Conservation (phyloP, 768 basidiomycete genomes). For the Sporobolomyces roseus region DNA sequence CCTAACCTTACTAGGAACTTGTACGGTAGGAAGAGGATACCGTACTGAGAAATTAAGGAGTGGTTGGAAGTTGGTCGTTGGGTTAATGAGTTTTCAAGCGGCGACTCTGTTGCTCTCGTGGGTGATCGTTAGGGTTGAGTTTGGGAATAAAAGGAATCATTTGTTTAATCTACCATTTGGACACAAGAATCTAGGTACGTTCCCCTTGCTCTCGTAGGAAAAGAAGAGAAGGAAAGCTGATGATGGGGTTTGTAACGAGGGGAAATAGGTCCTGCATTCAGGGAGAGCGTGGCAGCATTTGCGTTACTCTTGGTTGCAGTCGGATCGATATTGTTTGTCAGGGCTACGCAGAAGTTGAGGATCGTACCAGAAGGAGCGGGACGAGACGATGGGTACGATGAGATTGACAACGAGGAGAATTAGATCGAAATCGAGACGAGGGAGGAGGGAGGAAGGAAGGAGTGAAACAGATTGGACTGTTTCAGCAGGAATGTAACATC, state of each 20-base stretch:
- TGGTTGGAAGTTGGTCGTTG: constrained; percentile 31
- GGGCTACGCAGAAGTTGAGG: constrained; percentile 8
- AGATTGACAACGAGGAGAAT: constrained; percentile 5
- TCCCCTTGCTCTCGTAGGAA: background rate
- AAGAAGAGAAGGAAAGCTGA: background rate
- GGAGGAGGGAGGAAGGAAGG: too few relatives aligned
- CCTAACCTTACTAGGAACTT: constrained; percentile 14
- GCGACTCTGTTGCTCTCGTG: background rate
- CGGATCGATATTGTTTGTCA: constrained; percentile 12
- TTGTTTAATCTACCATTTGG: too few relatives aligned
- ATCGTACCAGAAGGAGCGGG: constrained; percentile 19
- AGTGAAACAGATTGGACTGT: background rate
- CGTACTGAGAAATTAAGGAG: constrained; percentile 17
- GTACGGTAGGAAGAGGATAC: constrained; percentile 16
- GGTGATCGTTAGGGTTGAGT: constrained; percentile 12
- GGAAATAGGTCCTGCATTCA: constrained; percentile 8
- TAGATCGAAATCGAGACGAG: background rate
- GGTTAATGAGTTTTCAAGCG: constrained; percentile 15
- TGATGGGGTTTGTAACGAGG: background rate
- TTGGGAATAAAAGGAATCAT: constrained; percentile 1
- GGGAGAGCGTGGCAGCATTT: constrained; percentile 11
- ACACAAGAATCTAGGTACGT: too few relatives aligned
- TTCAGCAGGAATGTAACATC: too few relatives aligned
- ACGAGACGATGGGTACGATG: constrained; percentile 27
- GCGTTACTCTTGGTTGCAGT: constrained; percentile 7